phyloP scores from a whole-genome alignment of 345 rosid genomes.

The Ricinus communis region DNA sequence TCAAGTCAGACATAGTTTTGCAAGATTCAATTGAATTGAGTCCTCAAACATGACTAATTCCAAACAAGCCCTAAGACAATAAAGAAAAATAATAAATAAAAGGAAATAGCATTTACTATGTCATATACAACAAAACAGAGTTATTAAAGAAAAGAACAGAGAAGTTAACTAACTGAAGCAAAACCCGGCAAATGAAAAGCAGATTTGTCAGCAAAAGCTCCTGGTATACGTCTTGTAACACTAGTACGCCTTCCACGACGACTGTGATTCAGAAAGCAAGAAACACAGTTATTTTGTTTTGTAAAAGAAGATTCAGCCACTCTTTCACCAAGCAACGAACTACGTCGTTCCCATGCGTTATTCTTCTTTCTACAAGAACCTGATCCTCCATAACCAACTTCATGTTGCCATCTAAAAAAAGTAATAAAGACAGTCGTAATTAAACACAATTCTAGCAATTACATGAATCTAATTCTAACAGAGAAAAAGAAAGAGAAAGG shows the following conservation, averaged over 20 bases:
- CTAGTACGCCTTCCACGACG: conserved; percentile 37
- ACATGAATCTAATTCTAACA: not conserved
- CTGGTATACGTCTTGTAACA: conserved; percentile 33
- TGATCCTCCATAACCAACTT: conserved; percentile 25
- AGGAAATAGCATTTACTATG: not conserved
- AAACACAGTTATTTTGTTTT: conserved; percentile 35
- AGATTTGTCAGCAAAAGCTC: conserved; percentile 63
- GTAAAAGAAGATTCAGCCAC: conserved; percentile 30
- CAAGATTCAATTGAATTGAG: too few species aligned
- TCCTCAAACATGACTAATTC: too few species aligned
- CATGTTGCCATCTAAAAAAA: conserved; percentile 42
- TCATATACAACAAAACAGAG: not conserved
- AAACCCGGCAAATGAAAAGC: conserved; percentile 43
- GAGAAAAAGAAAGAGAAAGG: too few species aligned
- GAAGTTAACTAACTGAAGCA: conserved; percentile 45
- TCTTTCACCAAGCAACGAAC: conserved; percentile 32
- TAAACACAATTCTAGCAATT: not conserved
- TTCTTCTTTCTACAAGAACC: conserved; percentile 34
- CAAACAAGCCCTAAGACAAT: not conserved
- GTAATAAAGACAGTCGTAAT: conserved; percentile 3
- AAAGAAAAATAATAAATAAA: too few species aligned
- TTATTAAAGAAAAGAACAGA: not conserved
- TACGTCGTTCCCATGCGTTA: conserved; percentile 34
- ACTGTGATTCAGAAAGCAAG: conserved; percentile 39
- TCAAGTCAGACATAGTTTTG: too few species aligned